Base-by-base conservation (phyloP, 139 green algal genomes). In the Chlorella sp. region DNA sequence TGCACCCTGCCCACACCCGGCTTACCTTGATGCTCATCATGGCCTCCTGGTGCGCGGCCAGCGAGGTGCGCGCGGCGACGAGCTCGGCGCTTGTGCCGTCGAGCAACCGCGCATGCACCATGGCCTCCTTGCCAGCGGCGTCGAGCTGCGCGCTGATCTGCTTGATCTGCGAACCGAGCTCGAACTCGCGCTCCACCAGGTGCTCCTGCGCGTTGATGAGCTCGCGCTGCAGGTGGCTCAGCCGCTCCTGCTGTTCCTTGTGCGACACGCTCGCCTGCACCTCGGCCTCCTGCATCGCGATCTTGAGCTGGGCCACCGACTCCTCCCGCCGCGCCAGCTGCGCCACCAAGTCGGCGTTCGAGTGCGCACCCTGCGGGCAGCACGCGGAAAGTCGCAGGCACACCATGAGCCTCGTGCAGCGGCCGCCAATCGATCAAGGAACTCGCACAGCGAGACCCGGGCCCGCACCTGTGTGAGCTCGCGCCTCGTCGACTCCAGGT, bases 191-290 rank as follows among this genome's bases (percentile, higher is more conserved):
- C 24, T 27, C 27, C 29, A 72, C 67, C 50, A 42, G 51, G 3
- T 72, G 26, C 49, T 72, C 67, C 36, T 72, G 67, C 20, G 42
- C 63, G 32, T 27, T 72, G 67, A 72, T 72, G 26, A 72, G 49
- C 35, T 72, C 67, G 29, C 51, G 32, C 29, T 72, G 67, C 42
- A 72, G 67, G 1, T 31, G 33, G 26, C 26, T 30, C 10, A 72
- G 31, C 42, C 35, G 67, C 6, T 31, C 36, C 42, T 72, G 67
- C 49, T 63, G 42, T 30, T 72, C 67, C 10, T 35, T 33, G 5
- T 31, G 26, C 5, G 14, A 31, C 27, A 35, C 30, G 27, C 20
- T 26, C 29, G 67, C 29, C 27, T 72, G 42, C 49, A 72, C 49
- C 42, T 72, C 67, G 24, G 29, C 22, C 49, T 72, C 67, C 6